Conservation (phyloP, 331 rosid species). For the Erythrophleum ivorense region DNA sequence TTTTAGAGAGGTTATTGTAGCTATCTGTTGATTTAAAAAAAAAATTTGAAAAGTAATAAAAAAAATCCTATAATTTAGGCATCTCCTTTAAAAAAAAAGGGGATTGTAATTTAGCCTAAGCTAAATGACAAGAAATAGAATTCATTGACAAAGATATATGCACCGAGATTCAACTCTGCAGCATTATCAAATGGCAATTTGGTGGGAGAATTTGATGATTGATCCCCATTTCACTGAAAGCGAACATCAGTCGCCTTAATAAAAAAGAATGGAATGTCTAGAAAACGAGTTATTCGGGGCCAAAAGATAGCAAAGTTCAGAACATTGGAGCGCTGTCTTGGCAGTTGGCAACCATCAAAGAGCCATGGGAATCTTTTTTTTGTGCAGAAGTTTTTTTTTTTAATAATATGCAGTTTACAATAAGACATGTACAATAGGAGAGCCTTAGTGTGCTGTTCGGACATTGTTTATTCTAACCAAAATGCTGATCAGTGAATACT, state of each 20-base stretch:
- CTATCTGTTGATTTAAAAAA: no score
- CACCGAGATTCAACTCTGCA: slow-evolving; percentile 16
- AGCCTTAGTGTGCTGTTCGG: background rate
- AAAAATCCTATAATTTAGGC: no score
- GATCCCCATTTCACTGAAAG: slow-evolving; percentile 21
- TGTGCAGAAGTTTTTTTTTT: background rate
- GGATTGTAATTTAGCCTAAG: no score
- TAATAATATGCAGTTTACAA: background rate
- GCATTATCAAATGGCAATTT: slow-evolving; percentile 25
- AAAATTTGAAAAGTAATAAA: no score
- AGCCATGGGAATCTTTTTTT: background rate
- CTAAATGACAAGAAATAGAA: slow-evolving; percentile 7
- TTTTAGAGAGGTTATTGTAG: no score
- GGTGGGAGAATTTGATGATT: background rate
- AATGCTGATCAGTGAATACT: background rate
- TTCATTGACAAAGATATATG: slow-evolving; percentile 14
- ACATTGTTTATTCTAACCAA: background rate
- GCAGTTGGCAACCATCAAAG: slow-evolving; percentile 10
- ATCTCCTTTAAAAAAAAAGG: no score
- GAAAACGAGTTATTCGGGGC: background rate
- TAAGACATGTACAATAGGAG: no score
- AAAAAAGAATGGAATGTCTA: slow-evolving; percentile 5
- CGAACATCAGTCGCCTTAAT: slow-evolving; percentile 2
- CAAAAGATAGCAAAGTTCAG: background rate
- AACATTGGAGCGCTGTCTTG: slow-evolving; percentile 4